Evolutionary conservation across 2,329 filamentous ascomycete species (phyloP), one percentile per base, ranked within the genome.

Genomic region (Cercospora zeina): DNA sequence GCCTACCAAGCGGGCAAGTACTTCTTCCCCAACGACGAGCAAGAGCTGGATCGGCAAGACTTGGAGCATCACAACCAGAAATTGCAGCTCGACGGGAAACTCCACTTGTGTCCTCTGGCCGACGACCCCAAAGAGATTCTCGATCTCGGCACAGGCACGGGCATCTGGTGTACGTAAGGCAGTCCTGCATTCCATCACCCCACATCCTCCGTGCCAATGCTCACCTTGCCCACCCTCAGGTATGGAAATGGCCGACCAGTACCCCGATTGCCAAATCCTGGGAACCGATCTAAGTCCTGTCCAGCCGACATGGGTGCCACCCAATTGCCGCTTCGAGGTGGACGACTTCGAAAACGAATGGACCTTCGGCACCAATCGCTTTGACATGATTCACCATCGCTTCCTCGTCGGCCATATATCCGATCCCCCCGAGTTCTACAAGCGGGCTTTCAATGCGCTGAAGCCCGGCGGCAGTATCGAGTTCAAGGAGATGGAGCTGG

Each of bases 141-240:
- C 14, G 81, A 83, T 65, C 67, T 82, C 16, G 81, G 80, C 10
- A 82, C 79, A 1, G 80, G 80, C 8, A 68, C 61, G 8, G 75
- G 67, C 19, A 69, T 66, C 5, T 67, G 65, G 64, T 65, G 63
- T 47, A 47, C 11, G 42, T 47, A 11, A 47, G 24, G 21, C 42
- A 47, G 19, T 24, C 21, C 10, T 11, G 2, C 9, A 7, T 47
- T 13, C 13, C 16, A 27, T 47, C 13, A 19, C 42, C 7, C 1
- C 13, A 13, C 10, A 47, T 2, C 5, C 13, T 27, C 21, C 2
- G 19, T 24, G 24, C 13, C 21, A 11, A 47, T 27, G 21, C 42
- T 47, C 21, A 47, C 42, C 6, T 24, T 47, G 9, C 14, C 4
- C 24, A 14, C 5, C 21, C 21, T 24, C 24, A 47, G 42, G 42